Percentiles rank a stretch among this genome's conserved stretches.
Conservation (phyloP, 2,329 filamentous ascomycete genomes). For the Fusarium humuli region DNA sequence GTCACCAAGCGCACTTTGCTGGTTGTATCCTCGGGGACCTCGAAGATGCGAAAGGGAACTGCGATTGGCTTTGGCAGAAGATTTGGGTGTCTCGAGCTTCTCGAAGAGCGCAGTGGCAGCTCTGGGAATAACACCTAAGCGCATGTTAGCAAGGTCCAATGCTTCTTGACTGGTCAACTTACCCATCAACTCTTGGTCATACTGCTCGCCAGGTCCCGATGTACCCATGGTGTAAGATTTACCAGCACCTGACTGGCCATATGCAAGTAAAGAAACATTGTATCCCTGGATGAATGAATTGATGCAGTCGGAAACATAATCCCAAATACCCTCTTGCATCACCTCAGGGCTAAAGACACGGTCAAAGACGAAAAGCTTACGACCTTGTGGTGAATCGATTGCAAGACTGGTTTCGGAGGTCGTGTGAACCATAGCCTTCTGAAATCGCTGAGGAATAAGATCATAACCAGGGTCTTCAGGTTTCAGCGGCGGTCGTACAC, state of each 20-base stretch:
- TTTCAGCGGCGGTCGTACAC: slow-evolving; percentile 87
- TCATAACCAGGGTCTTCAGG: slow-evolving; percentile 91
- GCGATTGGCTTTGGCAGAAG: slow-evolving; percentile 63
- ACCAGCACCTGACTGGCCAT: slow-evolving; percentile 96
- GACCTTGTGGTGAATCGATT: slow-evolving; percentile 91
- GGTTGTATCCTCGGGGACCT: slow-evolving; percentile 77
- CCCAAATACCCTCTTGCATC: slow-evolving; percentile 90
- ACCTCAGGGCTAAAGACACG: slow-evolving; percentile 89
- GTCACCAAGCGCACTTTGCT: slow-evolving; percentile 65
- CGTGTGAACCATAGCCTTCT: slow-evolving; percentile 90
- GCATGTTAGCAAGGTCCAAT: slow-evolving; percentile 10
- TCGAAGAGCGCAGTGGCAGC: slow-evolving; percentile 90
- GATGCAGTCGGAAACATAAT: slow-evolving; percentile 92
- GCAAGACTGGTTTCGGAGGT: slow-evolving; percentile 85
- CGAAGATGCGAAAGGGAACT: slow-evolving; percentile 81
- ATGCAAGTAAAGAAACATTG: slow-evolving; percentile 97
- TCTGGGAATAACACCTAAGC: slow-evolving; percentile 89
- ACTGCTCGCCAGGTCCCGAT: slow-evolving; percentile 83
- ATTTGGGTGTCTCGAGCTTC: slow-evolving; percentile 73
- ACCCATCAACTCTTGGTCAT: slow-evolving; percentile 80
- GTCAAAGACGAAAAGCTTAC: slow-evolving; percentile 97
- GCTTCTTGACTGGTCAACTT: slow-evolving; percentile 54
- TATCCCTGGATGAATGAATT: slow-evolving; percentile 93
- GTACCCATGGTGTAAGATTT: slow-evolving; percentile 99
- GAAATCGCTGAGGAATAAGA: slow-evolving; percentile 94